These are phyloP conservation scores for Westerdykella sp. DNA, from an alignment of 2,329 filamentous ascomycete species.

Conservation along the genomic window DNA sequence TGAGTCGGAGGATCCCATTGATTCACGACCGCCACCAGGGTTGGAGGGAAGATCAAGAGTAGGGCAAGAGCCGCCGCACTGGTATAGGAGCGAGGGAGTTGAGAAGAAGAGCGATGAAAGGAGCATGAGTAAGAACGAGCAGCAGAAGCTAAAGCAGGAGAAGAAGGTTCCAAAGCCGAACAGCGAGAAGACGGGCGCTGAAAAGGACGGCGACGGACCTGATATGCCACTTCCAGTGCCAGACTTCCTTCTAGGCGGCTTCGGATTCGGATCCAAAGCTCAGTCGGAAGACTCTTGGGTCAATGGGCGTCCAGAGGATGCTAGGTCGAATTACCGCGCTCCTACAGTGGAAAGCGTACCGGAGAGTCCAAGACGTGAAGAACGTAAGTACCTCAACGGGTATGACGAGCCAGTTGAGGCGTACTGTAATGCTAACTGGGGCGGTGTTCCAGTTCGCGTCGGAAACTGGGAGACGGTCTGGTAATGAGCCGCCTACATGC, in stretches of 20 bases:
- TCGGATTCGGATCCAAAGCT: slow-evolving; percentile 9
- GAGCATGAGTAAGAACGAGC: background rate
- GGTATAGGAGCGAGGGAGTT: background rate
- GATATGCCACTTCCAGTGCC: slow-evolving; percentile 6
- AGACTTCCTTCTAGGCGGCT: slow-evolving; percentile 19
- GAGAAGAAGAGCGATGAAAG: background rate
- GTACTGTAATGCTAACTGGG: slow-evolving; percentile 18
- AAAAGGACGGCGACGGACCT: background rate
- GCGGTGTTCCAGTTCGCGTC: slow-evolving; percentile 13
- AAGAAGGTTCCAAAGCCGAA: background rate
- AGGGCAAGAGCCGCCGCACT: background rate
- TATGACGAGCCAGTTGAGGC: slow-evolving; percentile 18
- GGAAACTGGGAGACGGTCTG: slow-evolving; percentile 3
- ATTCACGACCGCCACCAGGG: background rate
- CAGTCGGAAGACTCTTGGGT: background rate
- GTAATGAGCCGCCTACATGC: background rate
- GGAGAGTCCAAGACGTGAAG: slow-evolving; percentile 6
- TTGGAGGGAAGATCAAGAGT: background rate
- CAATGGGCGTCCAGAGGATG: background rate
- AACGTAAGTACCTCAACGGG: slow-evolving; percentile 10
- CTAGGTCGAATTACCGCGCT: slow-evolving; percentile 14
- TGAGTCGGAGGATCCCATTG: background rate
- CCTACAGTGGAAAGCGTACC: slow-evolving; percentile 19
- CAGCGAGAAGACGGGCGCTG: too few relatives aligned
- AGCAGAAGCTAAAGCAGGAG: slow-evolving; percentile 1